Evolutionary conservation across 345 rosid species (phyloP), one percentile per base, ranked within the genome.

Genomic region (Aethionema arabicum): DNA sequence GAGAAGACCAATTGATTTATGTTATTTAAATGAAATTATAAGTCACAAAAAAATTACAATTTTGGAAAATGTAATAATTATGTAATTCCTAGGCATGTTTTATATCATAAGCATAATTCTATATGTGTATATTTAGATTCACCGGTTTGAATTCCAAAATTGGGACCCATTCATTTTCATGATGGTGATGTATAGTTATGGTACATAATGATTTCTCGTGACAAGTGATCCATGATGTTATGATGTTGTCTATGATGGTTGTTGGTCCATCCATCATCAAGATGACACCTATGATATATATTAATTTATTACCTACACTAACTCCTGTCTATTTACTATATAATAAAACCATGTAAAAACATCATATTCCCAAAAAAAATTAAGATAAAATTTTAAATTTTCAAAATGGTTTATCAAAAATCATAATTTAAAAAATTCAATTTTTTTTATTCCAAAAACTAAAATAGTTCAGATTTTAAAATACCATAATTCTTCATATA

Each of bases 111-210:
- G 12, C 41, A 39, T 66, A 45, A 33, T 6, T 45, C 15, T 21
- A 8, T 21, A 38, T 41, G 2, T 33, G 11, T 14, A 40, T 49
- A 56, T 32, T 32, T 21, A 6, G 37, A 56, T 56, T 48, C 13
- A 53, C 35, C 52, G 59, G 44, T 35, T 35, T 9, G 27, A 43
- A 43, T 52, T 36, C 41, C 31, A 52, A 53, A 44, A 6, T 45
- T 45, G 56, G 67, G 67, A 30, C 50, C 61, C n/a, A 15, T 49
- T 61, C 33, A 35, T 60, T 21, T 60, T 44, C 47, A 12, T 35
- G 41, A 68, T 43, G 39, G 59, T 59, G 41, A 59, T 59, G 39
- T 68, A 16, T 30, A 40, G 57, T 59, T 60, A 16, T 59, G 41
- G 39, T 11, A 35, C 15, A 13, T 15, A 53, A 38, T 37, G 42